Conservation (phyloP, 2,329 filamentous ascomycete species). For the Pseudogymnoascus sp. region DNA sequence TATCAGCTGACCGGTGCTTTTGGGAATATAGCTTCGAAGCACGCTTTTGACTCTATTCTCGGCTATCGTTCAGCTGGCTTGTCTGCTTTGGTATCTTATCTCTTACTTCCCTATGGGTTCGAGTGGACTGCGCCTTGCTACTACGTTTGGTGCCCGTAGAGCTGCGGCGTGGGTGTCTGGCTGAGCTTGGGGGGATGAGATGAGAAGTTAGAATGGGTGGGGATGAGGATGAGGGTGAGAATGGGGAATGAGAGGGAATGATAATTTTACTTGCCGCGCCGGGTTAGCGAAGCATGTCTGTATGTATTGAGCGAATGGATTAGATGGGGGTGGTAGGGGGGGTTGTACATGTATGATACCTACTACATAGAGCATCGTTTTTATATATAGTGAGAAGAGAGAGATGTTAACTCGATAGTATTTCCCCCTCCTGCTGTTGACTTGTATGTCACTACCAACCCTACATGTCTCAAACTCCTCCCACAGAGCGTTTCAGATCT, state of each 20-base stretch:
- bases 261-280: not conserved
- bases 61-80: conserved; percentile 72
- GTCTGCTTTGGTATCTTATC: conserved; percentile 84
- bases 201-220: not conserved
- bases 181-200: conserved; percentile 30
- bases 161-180: conserved; percentile 83
- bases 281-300: not conserved
- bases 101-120: conserved; percentile 98
- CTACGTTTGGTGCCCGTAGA: conserved; percentile 74
- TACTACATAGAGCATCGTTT: not conserved
- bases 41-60: conserved; percentile 79
- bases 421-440: too few species aligned
- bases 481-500: too few species aligned
- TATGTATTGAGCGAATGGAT: not conserved
- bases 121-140: conserved; percentile 75
- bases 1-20: conserved; percentile 24
- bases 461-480: too few species aligned
- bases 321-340: not conserved
- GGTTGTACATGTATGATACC: not conserved
- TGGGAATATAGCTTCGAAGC: conserved; percentile 58
- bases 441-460: too few species aligned
- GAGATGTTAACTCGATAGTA: too few species aligned
- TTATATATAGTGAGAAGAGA: not conserved
- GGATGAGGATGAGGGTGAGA: not conserved
- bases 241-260: not conserved